These are phyloP conservation scores for Apiotrichum montevideense DNA, from an alignment of 1,284 basidiomycete species.

Conservation along the genomic window DNA sequence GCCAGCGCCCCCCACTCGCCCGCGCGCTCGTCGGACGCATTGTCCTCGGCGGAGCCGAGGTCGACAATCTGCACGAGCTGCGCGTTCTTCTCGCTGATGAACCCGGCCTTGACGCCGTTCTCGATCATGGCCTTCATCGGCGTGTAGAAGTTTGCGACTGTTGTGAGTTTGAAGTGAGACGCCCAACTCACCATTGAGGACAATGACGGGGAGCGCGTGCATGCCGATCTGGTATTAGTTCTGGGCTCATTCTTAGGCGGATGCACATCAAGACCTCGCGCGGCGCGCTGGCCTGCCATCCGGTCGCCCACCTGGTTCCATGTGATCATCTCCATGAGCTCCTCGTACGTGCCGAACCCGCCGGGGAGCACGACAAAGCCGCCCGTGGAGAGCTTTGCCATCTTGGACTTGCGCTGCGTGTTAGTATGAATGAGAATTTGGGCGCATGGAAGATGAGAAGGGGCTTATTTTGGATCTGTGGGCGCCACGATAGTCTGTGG, in stretches of 20 bases:
- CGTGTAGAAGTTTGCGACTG: constrained; percentile 67
- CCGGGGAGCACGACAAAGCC: constrained; percentile 85
- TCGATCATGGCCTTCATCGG: constrained; percentile 68
- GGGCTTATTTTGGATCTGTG: too few relatives aligned
- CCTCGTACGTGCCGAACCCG: constrained; percentile 87
- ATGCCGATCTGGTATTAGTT: constrained; percentile 67
- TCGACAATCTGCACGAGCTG: constrained; percentile 64
- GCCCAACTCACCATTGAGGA: constrained; percentile 56
- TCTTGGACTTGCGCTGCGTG: constrained; percentile 64
- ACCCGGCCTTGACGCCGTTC: constrained; percentile 63
- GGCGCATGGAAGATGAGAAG: too few relatives aligned
- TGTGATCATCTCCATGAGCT: constrained; percentile 83
- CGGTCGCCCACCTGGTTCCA: constrained; percentile 54
- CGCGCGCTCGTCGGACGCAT: constrained; percentile 53
- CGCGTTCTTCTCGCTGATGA: constrained; percentile 61
- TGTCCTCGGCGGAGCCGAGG: constrained; percentile 51
- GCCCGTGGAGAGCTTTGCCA: constrained; percentile 65
- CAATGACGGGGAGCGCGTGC: constrained; percentile 68
- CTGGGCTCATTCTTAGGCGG: too few relatives aligned
- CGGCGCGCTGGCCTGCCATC: constrained; percentile 1
- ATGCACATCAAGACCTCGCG: neutral
- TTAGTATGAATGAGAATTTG: too few relatives aligned
- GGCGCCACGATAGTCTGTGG: too few relatives aligned
- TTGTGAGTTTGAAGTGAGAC: neutral
- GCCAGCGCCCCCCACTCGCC: constrained; percentile 70